phyloP scores from a whole-genome alignment of 1,284 basidiomycete genomes.

The Rhodotorula sp. region DNA sequence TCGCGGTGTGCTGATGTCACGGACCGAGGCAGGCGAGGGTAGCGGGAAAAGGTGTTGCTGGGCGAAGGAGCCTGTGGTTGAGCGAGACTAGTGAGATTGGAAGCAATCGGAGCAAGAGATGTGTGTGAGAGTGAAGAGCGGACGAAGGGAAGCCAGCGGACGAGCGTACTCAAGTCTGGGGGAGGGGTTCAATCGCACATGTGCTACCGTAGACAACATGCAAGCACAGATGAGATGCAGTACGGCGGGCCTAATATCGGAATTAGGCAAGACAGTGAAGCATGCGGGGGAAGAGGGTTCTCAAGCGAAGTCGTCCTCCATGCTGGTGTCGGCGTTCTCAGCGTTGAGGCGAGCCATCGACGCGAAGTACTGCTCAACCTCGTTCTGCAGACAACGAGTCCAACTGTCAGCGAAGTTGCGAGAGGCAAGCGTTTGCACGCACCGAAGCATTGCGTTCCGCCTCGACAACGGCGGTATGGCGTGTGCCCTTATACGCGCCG shows the following conservation, averaged over 20 bases:
- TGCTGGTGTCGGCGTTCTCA: background rate
- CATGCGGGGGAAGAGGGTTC: too few relatives aligned
- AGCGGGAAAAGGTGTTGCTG: too few relatives aligned
- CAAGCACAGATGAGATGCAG: background rate
- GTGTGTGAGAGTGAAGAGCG: background rate
- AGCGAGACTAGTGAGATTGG: background rate
- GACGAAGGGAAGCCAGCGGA: too few relatives aligned
- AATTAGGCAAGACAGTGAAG: background rate
- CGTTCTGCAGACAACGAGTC: background rate
- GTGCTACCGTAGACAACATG: background rate
- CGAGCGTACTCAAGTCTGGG: too few relatives aligned
- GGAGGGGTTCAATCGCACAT: background rate
- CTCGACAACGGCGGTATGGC: background rate
- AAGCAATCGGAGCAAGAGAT: too few relatives aligned
- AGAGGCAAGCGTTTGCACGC: background rate
- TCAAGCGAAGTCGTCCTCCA: background rate
- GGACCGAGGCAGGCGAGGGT: too few relatives aligned
- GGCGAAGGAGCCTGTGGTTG: too few relatives aligned
- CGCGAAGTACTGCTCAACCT: conserved; percentile 7
- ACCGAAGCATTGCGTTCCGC: conserved; percentile 14
- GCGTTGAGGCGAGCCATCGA: too few relatives aligned
- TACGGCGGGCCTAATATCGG: background rate
- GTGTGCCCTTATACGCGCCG: background rate
- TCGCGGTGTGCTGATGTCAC: too few relatives aligned
- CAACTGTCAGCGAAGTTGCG: background rate